Evolutionary conservation across 2,329 filamentous ascomycete species (phyloP).

Genomic region (Sporothrix luriei): DNA sequence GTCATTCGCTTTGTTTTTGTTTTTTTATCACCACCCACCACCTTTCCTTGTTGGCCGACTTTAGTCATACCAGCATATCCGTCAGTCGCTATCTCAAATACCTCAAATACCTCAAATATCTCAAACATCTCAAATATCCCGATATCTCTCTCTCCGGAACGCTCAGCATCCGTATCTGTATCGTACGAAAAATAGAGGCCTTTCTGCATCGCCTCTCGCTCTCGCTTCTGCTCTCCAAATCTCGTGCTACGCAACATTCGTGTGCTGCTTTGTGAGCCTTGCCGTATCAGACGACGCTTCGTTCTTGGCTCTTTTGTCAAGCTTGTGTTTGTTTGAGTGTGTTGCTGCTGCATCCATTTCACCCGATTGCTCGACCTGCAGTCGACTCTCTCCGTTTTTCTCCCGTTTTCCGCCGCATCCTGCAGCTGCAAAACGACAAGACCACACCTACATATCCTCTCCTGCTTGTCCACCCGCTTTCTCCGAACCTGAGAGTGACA

Average conservation of each 20-base stretch:
- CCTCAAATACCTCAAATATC: neutral
- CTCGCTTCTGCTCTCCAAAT: neutral
- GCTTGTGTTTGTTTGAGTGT: constrained; percentile 1
- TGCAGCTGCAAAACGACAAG: constrained; percentile 16
- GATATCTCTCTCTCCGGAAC: constrained; percentile 8
- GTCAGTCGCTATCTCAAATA: constrained; percentile 29
- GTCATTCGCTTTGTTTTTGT: constrained; percentile 70
- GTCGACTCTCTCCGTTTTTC: neutral
- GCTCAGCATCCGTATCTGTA: constrained; percentile 16
- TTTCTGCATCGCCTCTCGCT: constrained; percentile 14
- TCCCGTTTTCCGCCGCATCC: constrained; percentile 12
- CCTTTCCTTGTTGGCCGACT: constrained; percentile 21
- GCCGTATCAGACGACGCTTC: constrained; percentile 17
- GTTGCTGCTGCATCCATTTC: constrained; percentile 14
- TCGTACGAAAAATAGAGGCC: constrained; percentile 25
- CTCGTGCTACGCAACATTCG: neutral
- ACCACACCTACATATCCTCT: constrained; percentile 10
- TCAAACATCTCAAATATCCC: constrained; percentile 8
- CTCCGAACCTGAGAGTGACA: constrained; percentile 9
- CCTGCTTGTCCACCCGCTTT: constrained; percentile 10
- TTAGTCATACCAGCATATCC: constrained; percentile 3
- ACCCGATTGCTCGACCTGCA: constrained; percentile 20
- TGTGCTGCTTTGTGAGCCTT: constrained; percentile 22
- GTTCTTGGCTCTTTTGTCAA: constrained; percentile 11
- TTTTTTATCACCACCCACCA: constrained; percentile 37